These are phyloP conservation scores for Xylariales sp. DNA, from an alignment of 2,329 filamentous ascomycete species.

Conservation along the genomic window DNA sequence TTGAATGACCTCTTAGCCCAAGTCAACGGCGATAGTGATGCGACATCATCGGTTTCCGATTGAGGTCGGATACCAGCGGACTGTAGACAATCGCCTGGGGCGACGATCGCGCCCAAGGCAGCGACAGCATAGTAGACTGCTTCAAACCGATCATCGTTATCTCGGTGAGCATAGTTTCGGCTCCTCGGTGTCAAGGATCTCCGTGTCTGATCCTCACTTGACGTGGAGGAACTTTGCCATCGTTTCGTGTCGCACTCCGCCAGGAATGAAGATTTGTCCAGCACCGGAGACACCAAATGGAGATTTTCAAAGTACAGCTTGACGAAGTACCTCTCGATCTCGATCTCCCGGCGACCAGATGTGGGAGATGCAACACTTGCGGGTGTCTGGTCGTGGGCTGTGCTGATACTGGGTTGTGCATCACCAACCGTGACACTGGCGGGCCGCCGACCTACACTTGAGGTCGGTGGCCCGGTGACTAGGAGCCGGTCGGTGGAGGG, in stretches of 20 bases:
- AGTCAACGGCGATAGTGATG: no score
- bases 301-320: neutral
- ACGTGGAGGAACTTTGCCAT: neutral
- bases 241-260: neutral
- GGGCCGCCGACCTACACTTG: no score
- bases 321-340: neutral
- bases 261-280: neutral
- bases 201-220: neutral
- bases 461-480: no score
- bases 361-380: no score
- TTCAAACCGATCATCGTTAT: no score
- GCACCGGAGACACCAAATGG: neutral
- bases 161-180: no score
- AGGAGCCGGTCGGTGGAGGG: no score
- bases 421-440: no score
- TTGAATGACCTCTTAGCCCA: no score
- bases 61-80: neutral
- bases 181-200: neutral
- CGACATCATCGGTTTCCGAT: neutral
- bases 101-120: neutral
- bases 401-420: no score
- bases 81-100: neutral
- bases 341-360: no score
- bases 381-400: no score
- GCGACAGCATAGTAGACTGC: neutral